Evolutionary conservation across 768 basidiomycete genomes (phyloP).

Genomic region (Tremella fuciformis): DNA sequence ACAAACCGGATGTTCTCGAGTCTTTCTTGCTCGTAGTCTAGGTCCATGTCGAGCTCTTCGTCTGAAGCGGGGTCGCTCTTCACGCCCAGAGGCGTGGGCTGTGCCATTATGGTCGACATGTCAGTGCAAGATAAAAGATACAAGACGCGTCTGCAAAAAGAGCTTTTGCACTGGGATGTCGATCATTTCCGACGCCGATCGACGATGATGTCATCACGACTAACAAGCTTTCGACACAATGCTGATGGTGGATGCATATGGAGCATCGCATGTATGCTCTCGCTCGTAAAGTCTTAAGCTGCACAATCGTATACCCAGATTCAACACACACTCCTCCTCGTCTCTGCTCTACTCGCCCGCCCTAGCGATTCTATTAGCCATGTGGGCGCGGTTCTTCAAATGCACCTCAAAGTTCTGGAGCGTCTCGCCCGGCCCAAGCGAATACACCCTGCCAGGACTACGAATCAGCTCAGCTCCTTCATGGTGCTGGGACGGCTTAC

Average conservation of each 20-base stretch:
- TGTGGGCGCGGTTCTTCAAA: slow-evolving; percentile 57
- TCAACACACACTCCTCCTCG: neutral
- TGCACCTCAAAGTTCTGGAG: slow-evolving; percentile 89
- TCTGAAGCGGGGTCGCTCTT: neutral
- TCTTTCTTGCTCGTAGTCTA: slow-evolving; percentile 38
- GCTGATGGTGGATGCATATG: too few species aligned
- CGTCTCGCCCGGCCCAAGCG: slow-evolving; percentile 81
- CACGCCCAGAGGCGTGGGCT: too few species aligned
- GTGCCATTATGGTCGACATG: too few species aligned
- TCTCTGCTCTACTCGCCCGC: slow-evolving; percentile 6
- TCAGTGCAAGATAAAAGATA: too few species aligned
- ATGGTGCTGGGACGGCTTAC: slow-evolving; percentile 55
- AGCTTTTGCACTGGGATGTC: too few species aligned
- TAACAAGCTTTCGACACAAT: too few species aligned
- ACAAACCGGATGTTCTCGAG: slow-evolving; percentile 38
- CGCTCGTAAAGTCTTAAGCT: too few species aligned
- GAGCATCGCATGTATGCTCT: too few species aligned
- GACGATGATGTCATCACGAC: too few species aligned
- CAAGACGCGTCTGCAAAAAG: too few species aligned
- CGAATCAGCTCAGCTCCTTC: neutral
- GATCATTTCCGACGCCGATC: too few species aligned
- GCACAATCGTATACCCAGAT: too few species aligned
- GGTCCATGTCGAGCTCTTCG: slow-evolving; percentile 18
- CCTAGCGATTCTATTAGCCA: slow-evolving; percentile 30
- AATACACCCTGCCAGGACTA: slow-evolving; percentile 67